These are phyloP conservation scores for Tetrahymena borealis DNA, from an alignment of 73 alveolate species.

Conservation along the genomic window DNA sequence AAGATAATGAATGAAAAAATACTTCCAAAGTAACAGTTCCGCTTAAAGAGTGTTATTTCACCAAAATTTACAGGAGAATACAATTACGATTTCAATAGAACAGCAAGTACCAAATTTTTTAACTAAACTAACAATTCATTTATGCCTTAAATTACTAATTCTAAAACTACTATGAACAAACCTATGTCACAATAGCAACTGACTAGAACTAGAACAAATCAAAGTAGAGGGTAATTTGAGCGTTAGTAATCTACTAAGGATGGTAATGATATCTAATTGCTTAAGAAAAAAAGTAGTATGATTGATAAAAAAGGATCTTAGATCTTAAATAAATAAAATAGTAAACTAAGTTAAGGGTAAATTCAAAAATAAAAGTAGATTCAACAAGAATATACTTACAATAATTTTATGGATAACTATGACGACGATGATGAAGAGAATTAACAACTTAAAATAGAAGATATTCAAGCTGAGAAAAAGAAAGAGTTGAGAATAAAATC, in stretches of 20 bases:
- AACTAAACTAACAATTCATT: background rate
- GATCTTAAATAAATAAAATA: background rate
- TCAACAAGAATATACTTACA: background rate
- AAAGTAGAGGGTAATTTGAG: background rate
- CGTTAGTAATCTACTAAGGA: background rate
- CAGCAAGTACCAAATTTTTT: background rate
- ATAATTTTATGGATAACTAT: background rate
- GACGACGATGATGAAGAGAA: background rate
- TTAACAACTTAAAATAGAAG: background rate
- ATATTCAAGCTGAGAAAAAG: background rate
- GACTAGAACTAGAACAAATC: background rate
- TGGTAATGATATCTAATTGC: background rate
- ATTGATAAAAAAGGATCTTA: background rate
- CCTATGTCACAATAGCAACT: background rate
- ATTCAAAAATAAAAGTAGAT: background rate
- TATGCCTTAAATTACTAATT: background rate
- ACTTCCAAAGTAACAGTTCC: background rate
- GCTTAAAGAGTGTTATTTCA: background rate
- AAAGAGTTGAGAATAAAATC: background rate
- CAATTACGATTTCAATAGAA: background rate
- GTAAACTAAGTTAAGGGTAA: background rate
- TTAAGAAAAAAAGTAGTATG: background rate
- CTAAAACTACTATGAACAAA: background rate
- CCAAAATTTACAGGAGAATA: background rate
- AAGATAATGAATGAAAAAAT: background rate